phyloP scores from a whole-genome alignment of 805 yeast genomes.

The Saccharomycopsis sp. region DNA sequence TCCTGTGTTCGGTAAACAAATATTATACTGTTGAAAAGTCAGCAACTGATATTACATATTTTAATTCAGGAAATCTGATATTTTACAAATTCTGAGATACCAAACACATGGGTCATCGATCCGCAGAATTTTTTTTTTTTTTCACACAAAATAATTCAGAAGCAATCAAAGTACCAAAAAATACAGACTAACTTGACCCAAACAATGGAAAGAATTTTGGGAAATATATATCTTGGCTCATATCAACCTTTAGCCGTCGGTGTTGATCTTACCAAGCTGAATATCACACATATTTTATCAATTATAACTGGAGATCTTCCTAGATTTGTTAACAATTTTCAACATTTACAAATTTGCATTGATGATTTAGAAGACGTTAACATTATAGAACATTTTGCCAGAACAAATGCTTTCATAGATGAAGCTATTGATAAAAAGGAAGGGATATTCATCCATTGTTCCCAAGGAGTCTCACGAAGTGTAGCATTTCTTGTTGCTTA shows the following conservation, averaged over 20 bases:
- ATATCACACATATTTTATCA: slow-evolving; percentile 66
- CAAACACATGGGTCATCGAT: too few relatives aligned
- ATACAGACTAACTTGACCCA: too few relatives aligned
- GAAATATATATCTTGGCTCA: slow-evolving; percentile 69
- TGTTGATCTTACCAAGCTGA: slow-evolving; percentile 39
- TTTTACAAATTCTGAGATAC: too few relatives aligned
- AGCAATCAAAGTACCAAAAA: too few relatives aligned
- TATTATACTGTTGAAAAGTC: too few relatives aligned
- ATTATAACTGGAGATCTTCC: slow-evolving; percentile 58
- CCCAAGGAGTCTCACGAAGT: slow-evolving; percentile 90
- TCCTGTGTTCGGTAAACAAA: too few relatives aligned
- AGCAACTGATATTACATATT: too few relatives aligned
- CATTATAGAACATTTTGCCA: slow-evolving; percentile 50
- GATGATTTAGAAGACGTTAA: slow-evolving; percentile 66
- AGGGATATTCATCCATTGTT: slow-evolving; percentile 58
- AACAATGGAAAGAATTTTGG: slow-evolving; percentile 59
- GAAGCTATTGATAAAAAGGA: slow-evolving; percentile 34
- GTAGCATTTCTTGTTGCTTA: slow-evolving; percentile 82
- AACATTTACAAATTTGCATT: slow-evolving; percentile 45
- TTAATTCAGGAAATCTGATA: too few relatives aligned
- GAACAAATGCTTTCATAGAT: slow-evolving; percentile 57
- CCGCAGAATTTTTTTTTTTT: too few relatives aligned
- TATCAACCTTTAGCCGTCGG: slow-evolving; percentile 50
- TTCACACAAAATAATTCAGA: too few relatives aligned
- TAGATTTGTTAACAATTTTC: slow-evolving; percentile 33